phyloP scores from a whole-genome alignment of 192 early-diverging fungal genomes.

The Backusella luteola region DNA sequence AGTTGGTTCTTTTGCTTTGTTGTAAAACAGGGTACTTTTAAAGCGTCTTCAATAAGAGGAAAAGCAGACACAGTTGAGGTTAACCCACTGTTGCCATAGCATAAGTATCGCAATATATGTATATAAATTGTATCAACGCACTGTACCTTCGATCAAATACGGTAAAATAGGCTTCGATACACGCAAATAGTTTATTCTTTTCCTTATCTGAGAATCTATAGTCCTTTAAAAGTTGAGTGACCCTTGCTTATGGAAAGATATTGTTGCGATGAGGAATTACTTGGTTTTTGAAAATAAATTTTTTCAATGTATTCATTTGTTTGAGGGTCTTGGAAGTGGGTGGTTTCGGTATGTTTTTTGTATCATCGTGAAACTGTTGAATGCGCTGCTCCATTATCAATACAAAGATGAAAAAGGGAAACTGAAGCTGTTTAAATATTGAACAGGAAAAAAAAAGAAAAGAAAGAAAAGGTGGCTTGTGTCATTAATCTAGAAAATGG shows the following conservation, averaged over 20 bases:
- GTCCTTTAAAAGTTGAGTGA: slow-evolving; percentile 17
- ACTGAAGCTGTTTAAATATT: no score
- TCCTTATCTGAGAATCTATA: slow-evolving; percentile 32
- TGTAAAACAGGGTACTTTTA: slow-evolving; percentile 41
- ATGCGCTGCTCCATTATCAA: slow-evolving; percentile 22
- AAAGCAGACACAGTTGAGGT: slow-evolving; percentile 10
- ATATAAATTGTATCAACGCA: not conserved
- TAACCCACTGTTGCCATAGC: not conserved
- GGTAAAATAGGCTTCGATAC: slow-evolving; percentile 26
- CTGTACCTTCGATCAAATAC: slow-evolving; percentile 23
- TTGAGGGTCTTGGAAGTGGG: slow-evolving; percentile 25
- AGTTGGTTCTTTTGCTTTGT: slow-evolving; percentile 35
- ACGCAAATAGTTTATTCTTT: slow-evolving; percentile 32
- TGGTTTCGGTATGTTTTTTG: slow-evolving; percentile 21
- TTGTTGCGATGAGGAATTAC: not conserved
- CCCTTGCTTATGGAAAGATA: not conserved
- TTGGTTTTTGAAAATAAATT: slow-evolving; percentile 29
- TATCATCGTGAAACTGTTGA: slow-evolving; percentile 32
- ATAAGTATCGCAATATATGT: not conserved
- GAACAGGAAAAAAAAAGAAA: not conserved
- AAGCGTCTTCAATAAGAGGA: slow-evolving; percentile 40
- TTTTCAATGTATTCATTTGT: slow-evolving; percentile 25
- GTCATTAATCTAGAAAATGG: not conserved
- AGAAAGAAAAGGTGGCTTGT: not conserved
- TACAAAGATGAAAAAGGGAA: not conserved